A percentile compares a stretch with the other conserved stretches of the same genome.
Conservation (phyloP, 495 filamentous ascomycete genomes). For the Penicillium simplicissimum region DNA sequence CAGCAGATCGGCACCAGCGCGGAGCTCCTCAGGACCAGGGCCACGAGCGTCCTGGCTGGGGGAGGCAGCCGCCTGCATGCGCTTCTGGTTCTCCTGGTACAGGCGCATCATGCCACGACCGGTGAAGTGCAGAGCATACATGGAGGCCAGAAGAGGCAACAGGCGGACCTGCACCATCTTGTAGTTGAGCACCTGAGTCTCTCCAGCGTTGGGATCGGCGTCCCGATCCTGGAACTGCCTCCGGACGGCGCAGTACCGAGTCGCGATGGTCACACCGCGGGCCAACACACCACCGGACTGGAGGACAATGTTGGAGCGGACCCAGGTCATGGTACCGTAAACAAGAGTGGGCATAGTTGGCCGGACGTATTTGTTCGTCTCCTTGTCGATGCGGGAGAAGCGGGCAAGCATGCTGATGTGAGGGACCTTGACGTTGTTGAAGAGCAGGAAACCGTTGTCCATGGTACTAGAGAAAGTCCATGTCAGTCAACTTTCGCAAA, state of each 20-base stretch:
- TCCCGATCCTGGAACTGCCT: slow-evolving; percentile 73
- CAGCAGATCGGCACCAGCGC: slow-evolving; percentile 63
- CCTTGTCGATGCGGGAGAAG: slow-evolving; percentile 61
- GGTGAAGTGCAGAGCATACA: slow-evolving; percentile 74
- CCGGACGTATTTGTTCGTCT: slow-evolving; percentile 61
- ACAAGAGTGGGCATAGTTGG: slow-evolving; percentile 64
- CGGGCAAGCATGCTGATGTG: slow-evolving; percentile 69
- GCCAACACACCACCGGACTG: slow-evolving; percentile 67
- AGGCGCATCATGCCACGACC: slow-evolving; percentile 67
- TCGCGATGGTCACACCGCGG: slow-evolving; percentile 73
- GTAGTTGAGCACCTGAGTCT: slow-evolving; percentile 73
- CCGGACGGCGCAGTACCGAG: slow-evolving; percentile 66
- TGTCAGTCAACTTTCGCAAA: not conserved
- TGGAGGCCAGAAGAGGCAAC: slow-evolving; percentile 67
- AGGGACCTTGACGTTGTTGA: slow-evolving; percentile 70
- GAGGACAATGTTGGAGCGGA: slow-evolving; percentile 70
- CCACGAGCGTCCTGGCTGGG: slow-evolving; percentile 49
- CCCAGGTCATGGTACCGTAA: slow-evolving; percentile 73
- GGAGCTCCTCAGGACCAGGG: slow-evolving; percentile 65
- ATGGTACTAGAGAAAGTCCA: slow-evolving; percentile 53
- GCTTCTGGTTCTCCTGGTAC: slow-evolving; percentile 65
- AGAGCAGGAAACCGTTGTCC: slow-evolving; percentile 75
- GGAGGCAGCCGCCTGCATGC: slow-evolving; percentile 51
- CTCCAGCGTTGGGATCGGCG: slow-evolving; percentile 53
- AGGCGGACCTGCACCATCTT: slow-evolving; percentile 75